phyloP scores from a whole-genome alignment of 1,284 basidiomycete species.

The Cryptococcus depauperatus region DNA sequence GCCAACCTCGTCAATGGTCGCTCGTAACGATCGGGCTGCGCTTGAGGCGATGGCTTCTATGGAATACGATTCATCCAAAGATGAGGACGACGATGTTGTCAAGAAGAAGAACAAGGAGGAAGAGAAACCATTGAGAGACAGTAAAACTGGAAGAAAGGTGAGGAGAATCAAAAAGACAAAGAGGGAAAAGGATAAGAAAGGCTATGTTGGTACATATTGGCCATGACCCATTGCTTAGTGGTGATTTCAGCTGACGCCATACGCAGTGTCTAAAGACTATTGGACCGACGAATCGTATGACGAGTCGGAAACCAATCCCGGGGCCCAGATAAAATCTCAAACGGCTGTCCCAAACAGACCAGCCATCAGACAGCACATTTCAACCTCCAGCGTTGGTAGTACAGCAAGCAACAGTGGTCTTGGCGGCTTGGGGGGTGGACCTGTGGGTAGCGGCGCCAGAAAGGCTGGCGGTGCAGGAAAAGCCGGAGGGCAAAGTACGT shows the following conservation, averaged over 20 bases:
- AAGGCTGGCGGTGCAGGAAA: slow-evolving; percentile 3
- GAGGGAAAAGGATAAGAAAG: slow-evolving; percentile 33
- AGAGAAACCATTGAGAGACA: slow-evolving; percentile 6
- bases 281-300: slow-evolving; percentile 30
- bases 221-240: not conserved
- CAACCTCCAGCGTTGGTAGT: slow-evolving; percentile 14
- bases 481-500: slow-evolving; percentile 24
- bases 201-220: slow-evolving; percentile 38
- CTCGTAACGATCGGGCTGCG: slow-evolving; percentile 34
- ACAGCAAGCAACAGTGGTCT: not conserved
- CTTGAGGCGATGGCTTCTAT: slow-evolving; percentile 43
- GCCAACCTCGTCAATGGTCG: slow-evolving; percentile 30
- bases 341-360: slow-evolving; percentile 1
- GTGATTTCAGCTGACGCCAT: not conserved
- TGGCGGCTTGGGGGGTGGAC: no score
- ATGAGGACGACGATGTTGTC: not conserved
- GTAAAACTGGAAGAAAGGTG: slow-evolving; percentile 17
- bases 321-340: slow-evolving; percentile 8
- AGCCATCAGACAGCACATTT: slow-evolving; percentile 8
- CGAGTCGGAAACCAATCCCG: slow-evolving; percentile 3
- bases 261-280: slow-evolving; percentile 29
- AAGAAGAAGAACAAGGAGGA: slow-evolving; percentile 6
- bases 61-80: slow-evolving; percentile 27
- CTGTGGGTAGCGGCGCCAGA: slow-evolving; percentile 5
- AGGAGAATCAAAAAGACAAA: slow-evolving; percentile 37